Percentiles rank a stretch among this genome's conserved stretches.
These are phyloP conservation scores for Trichophaea hybrida DNA, from an alignment of 2,329 filamentous ascomycete genomes.

Conservation along the genomic window DNA sequence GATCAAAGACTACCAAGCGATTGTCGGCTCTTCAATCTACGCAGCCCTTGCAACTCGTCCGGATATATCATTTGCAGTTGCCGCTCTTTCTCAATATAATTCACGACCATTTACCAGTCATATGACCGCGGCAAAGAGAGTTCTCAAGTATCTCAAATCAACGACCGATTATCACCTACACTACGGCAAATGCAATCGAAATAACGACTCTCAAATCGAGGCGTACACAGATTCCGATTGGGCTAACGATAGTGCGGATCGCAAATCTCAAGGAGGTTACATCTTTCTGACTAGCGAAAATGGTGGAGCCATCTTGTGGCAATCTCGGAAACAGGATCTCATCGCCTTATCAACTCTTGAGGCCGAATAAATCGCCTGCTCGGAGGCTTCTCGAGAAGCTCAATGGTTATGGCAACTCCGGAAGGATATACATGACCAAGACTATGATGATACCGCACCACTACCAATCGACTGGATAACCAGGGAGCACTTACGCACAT, in stretches of 20 bases:
- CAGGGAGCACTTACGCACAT: too few relatives aligned
- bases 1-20: conserved; percentile 6
- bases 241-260: conserved; percentile 16
- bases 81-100: neutral
- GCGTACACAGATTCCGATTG: conserved; percentile 25
- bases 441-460: too few relatives aligned
- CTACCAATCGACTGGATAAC: too few relatives aligned
- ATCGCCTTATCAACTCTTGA: conserved; percentile 24
- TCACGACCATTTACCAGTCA: neutral
- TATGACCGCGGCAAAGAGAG: conserved; percentile 5
- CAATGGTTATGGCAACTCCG: neutral
- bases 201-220: conserved; percentile 4
- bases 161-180: too few relatives aligned
- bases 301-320: conserved; percentile 25
- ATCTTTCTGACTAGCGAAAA: conserved; percentile 24
- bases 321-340: conserved; percentile 23
- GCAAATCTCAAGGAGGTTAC: conserved; percentile 24
- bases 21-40: conserved; percentile 3
- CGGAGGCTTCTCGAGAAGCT: conserved; percentile 1
- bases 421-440: too few relatives aligned
- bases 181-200: too few relatives aligned
- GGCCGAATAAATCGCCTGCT: conserved; percentile 23
- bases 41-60: neutral
- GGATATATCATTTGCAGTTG: neutral
- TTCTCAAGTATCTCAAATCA: conserved; percentile 4